A percentile compares a stretch with the other conserved stretches of the same genome.
Conservation (phyloP, 176 grass and related monocot species). For the Carex littledalei region DNA sequence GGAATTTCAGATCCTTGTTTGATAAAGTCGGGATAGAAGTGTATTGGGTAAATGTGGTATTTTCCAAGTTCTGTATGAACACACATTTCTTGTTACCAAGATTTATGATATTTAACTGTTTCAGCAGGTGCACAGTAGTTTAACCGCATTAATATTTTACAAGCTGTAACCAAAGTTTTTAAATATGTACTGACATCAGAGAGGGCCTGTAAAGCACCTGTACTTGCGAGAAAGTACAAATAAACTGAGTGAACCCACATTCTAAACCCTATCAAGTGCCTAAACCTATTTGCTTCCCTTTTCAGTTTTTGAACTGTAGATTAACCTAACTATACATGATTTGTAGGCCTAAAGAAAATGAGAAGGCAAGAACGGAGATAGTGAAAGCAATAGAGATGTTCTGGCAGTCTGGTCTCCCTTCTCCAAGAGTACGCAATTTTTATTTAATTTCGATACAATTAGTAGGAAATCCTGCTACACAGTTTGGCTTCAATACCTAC, state of each 20-base stretch:
- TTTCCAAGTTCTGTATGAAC: background rate
- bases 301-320: background rate
- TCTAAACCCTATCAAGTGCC: background rate
- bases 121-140: background rate
- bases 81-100: background rate
- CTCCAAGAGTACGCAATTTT: constrained; percentile 54
- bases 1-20: background rate
- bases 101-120: background rate
- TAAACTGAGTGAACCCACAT: background rate
- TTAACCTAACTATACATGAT: background rate
- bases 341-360: constrained; percentile 62
- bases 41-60: background rate
- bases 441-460: background rate
- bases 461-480: background rate
- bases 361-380: constrained; percentile 63
- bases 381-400: constrained; percentile 75
- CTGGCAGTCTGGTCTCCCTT: constrained; percentile 69
- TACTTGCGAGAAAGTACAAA: too few species aligned
- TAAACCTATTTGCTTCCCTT: background rate
- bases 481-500: background rate
- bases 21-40: background rate
- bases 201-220: background rate
- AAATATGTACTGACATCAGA: background rate
- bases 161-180: background rate
- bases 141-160: background rate